phyloP scores from a whole-genome alignment of 192 early-diverging fungal genomes.

The Entophlyctis luteolus region DNA sequence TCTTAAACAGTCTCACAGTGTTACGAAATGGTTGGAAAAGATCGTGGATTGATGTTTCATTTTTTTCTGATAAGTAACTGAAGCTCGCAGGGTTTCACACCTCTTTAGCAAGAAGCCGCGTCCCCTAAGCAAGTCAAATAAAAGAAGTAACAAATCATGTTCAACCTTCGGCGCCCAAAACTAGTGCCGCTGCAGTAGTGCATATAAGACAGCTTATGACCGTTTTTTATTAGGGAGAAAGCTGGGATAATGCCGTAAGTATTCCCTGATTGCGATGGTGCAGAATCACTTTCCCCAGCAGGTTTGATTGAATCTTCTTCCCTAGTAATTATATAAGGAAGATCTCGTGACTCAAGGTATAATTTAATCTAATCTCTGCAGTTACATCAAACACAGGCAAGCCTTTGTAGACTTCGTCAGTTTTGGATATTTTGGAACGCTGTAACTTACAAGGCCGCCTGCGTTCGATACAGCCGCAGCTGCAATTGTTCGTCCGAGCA shows the following conservation, averaged over 20 bases:
- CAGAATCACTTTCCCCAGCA: no score
- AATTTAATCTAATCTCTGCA: no score
- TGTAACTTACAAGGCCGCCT: conserved; percentile 6
- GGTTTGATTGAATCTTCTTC: no score
- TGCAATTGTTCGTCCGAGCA: not conserved
- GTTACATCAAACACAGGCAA: no score
- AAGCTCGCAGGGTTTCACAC: conserved; percentile 63
- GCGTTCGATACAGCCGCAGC: conserved; percentile 19
- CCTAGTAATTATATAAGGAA: no score
- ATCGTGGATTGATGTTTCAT: no score
- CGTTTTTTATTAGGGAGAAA: not conserved
- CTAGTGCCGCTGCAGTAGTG: conserved; percentile 42
- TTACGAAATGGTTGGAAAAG: conserved; percentile 70
- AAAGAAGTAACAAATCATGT: conserved; percentile 42
- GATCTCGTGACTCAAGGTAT: no score
- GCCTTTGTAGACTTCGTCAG: not conserved
- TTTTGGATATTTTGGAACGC: not conserved
- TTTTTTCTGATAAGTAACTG: no score
- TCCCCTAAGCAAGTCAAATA: conserved; percentile 45
- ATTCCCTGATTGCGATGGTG: no score
- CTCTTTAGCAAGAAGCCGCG: conserved; percentile 67
- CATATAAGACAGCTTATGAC: not conserved
- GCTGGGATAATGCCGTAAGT: no score
- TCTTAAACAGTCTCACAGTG: conserved; percentile 67
- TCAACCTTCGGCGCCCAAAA: conserved; percentile 48